Percentiles rank a stretch among this genome's conserved stretches.
These are phyloP conservation scores for Cystoderma amianthinum DNA, from an alignment of 768 basidiomycete genomes.

Conservation along the genomic window DNA sequence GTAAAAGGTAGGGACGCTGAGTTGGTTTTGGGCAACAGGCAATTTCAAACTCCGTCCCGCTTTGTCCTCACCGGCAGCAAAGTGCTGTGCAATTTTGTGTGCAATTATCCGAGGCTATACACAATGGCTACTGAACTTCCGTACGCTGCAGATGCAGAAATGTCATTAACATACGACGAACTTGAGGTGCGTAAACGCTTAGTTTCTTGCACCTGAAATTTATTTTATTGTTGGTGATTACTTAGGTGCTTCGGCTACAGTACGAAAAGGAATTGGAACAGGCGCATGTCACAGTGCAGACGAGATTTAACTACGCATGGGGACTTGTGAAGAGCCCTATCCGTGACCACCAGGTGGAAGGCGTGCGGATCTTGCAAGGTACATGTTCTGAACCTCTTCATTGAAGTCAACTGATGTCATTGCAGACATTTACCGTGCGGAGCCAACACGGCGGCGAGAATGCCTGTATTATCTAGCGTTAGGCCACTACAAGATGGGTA, in stretches of 20 bases:
- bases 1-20: conserved; percentile 7
- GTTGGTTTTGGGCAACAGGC: conserved; percentile 11
- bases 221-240: too few species aligned
- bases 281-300: conserved; percentile 85
- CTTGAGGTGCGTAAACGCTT: conserved; percentile 62
- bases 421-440: conserved; percentile 85
- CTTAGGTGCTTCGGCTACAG: conserved; percentile 81
- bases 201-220: too few species aligned
- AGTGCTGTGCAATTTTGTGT: not conserved
- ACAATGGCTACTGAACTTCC: conserved; percentile 78
- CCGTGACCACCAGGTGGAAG: conserved; percentile 84
- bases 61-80: too few species aligned
- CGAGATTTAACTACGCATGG: conserved; percentile 98
- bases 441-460: conserved; percentile 83
- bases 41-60: conserved; percentile 30
- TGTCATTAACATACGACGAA: conserved; percentile 85
- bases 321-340: conserved; percentile 89
- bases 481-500: conserved; percentile 94
- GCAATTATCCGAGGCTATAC: not conserved
- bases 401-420: conserved; percentile 7
- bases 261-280: conserved; percentile 85
- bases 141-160: conserved; percentile 92
- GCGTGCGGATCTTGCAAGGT: conserved; percentile 90
- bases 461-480: conserved; percentile 95
- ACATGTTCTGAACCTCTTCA: conserved; percentile 7